phyloP scores from a whole-genome alignment of 169 alveolate species.

The Plasmodium reichenowi region DNA sequence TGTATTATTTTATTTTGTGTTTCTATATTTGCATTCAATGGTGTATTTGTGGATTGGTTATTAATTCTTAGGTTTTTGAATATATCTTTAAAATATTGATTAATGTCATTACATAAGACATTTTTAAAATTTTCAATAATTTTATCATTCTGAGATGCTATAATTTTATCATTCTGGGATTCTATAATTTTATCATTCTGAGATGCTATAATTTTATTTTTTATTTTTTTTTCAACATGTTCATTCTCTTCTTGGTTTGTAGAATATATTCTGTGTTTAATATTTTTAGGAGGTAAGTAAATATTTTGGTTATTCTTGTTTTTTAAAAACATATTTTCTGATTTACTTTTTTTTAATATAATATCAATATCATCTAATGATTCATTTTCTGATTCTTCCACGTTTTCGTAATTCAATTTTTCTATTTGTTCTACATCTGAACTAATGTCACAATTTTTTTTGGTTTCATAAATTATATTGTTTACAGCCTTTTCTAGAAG shows the following conservation, averaged over 20 bases:
- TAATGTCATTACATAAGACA: conserved; percentile 46
- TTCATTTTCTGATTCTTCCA: conserved; percentile 1
- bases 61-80: conserved; percentile 10
- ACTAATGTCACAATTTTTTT: conserved; percentile 25
- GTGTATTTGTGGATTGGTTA: background rate
- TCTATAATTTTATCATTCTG: conserved; percentile 8
- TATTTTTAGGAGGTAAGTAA: conserved; percentile 27
- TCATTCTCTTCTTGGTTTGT: conserved; percentile 16
- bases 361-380: conserved; percentile 65
- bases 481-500: conserved; percentile 43
- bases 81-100: conserved; percentile 55
- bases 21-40: background rate
- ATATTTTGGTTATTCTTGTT: background rate
- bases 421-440: conserved; percentile 69
- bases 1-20: conserved; percentile 2
- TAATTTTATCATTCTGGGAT: conserved; percentile 9
- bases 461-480: conserved; percentile 41
- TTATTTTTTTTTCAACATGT: background rate
- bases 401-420: conserved; percentile 15
- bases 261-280: conserved; percentile 57
- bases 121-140: conserved; percentile 65
- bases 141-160: conserved; percentile 6
- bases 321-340: conserved; percentile 53
- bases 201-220: background rate
- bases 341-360: conserved; percentile 44